phyloP scores from a whole-genome alignment of 164 flowering plant species.

The Stephania yunnanensis region DNA sequence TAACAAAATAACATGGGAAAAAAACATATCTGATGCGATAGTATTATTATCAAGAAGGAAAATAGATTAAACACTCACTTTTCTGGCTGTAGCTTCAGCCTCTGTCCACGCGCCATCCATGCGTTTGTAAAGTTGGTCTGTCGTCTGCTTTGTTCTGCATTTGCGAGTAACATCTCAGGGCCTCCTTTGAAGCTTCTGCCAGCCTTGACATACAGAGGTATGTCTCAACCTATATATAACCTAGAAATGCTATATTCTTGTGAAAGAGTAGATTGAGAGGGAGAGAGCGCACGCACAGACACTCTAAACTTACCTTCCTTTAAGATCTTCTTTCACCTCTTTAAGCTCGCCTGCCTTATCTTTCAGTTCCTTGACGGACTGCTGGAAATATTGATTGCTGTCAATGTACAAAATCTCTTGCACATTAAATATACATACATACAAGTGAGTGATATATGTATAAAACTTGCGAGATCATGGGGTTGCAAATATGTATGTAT shows the following conservation, averaged over 20 bases:
- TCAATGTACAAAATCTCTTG: slow-evolving; percentile 3
- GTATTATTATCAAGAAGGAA: neutral
- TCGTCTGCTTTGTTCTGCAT: slow-evolving; percentile 98
- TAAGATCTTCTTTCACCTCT: slow-evolving; percentile 68
- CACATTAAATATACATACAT: too few species aligned
- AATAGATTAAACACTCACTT: slow-evolving; percentile 33
- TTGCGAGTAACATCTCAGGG: slow-evolving; percentile 74
- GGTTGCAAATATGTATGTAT: too few species aligned
- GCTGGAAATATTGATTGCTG: slow-evolving; percentile 70
- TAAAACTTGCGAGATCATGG: too few species aligned
- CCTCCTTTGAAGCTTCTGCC: slow-evolving; percentile 47
- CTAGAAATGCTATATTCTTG: slow-evolving; percentile 13
- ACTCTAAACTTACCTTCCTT: slow-evolving; percentile 53
- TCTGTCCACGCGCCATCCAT: slow-evolving; percentile 93
- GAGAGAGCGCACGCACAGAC: too few species aligned
- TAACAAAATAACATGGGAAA: too few species aligned
- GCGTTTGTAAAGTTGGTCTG: slow-evolving; percentile 85
- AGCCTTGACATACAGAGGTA: slow-evolving; percentile 88
- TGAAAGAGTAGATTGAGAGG: slow-evolving; percentile 6
- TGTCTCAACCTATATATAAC: slow-evolving; percentile 57
- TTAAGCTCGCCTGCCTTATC: slow-evolving; percentile 75
- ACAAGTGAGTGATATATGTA: too few species aligned
- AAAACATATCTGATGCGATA: neutral
- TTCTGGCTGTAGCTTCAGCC: slow-evolving; percentile 80
- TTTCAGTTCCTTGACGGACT: slow-evolving; percentile 73